These are phyloP conservation scores for Phlebopus sp. DNA, from an alignment of 1,284 basidiomycete species.

Conservation along the genomic window DNA sequence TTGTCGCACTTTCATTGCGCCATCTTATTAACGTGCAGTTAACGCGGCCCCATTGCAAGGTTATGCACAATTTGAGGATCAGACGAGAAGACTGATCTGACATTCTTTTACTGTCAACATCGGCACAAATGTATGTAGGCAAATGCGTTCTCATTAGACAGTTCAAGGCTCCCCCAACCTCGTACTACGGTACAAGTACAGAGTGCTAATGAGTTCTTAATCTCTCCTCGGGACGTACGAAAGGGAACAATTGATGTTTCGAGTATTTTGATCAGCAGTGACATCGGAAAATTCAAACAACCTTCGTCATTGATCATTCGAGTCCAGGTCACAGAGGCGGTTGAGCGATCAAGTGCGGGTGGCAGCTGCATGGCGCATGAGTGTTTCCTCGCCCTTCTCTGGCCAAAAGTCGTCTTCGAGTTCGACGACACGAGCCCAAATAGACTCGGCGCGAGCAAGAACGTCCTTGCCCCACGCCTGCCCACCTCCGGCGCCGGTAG, in stretches of 20 bases:
- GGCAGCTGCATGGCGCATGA: background rate
- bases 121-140: too few species aligned
- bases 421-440: conserved; percentile 58
- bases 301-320: background rate
- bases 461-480: conserved; percentile 9
- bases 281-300: conserved; percentile 37
- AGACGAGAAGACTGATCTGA: too few species aligned
- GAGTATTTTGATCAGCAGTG: too few species aligned
- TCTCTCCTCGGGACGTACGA: too few species aligned
- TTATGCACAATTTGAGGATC: too few species aligned
- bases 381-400: conserved; percentile 23
- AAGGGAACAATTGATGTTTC: too few species aligned
- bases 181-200: too few species aligned
- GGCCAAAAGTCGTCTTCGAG: conserved; percentile 66
- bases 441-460: conserved; percentile 42
- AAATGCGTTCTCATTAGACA: too few species aligned
- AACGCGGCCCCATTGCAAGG: background rate
- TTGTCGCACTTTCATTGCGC: conserved; percentile 5
- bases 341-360: background rate
- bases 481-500: background rate
- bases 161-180: too few species aligned
- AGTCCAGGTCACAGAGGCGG: too few species aligned
- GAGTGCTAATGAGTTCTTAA: too few species aligned
- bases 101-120: too few species aligned
- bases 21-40: conserved; percentile 1